A percentile compares a stretch with the other conserved stretches of the same genome.
These are phyloP conservation scores for Gardenia jasminoides DNA, from an alignment of 257 asterid genomes.

Conservation along the genomic window DNA sequence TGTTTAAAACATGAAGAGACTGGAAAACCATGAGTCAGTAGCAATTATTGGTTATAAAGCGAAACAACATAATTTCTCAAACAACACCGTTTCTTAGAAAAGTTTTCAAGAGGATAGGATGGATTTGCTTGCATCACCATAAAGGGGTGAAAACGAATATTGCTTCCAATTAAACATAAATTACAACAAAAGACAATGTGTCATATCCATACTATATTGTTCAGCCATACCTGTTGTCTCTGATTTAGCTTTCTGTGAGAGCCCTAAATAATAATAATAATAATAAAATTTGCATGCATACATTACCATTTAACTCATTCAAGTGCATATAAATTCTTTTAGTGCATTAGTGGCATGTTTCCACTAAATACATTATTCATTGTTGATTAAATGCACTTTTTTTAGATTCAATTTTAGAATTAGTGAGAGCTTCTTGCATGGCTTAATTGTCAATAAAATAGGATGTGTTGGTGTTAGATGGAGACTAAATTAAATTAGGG, in stretches of 20 bases:
- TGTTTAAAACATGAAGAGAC: not conserved
- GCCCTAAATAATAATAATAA: too few relatives aligned
- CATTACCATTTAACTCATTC: too few relatives aligned
- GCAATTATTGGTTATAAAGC: not conserved
- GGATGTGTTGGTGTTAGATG: too few relatives aligned
- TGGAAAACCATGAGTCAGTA: not conserved
- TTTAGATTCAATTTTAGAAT: too few relatives aligned
- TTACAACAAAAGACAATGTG: constrained; percentile 19
- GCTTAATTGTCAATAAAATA: too few relatives aligned
- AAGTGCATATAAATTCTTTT: too few relatives aligned
- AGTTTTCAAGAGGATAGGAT: not conserved
- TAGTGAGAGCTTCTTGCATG: too few relatives aligned
- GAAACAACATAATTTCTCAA: not conserved
- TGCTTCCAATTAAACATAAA: not conserved
- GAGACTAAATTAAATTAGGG: too few relatives aligned
- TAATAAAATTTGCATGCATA: too few relatives aligned
- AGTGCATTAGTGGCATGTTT: too few relatives aligned
- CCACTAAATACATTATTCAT: too few relatives aligned
- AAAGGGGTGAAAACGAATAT: not conserved
- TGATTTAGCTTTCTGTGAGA: constrained; percentile 93
- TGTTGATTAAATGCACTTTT: too few relatives aligned
- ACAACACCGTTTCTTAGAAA: not conserved
- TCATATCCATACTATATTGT: constrained; percentile 74
- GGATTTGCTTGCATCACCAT: not conserved
- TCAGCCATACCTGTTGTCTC: constrained; percentile 99